Evolutionary conservation across 1,139 yeast species (phyloP).

Genomic region (Saccharomyces hybrid): DNA sequence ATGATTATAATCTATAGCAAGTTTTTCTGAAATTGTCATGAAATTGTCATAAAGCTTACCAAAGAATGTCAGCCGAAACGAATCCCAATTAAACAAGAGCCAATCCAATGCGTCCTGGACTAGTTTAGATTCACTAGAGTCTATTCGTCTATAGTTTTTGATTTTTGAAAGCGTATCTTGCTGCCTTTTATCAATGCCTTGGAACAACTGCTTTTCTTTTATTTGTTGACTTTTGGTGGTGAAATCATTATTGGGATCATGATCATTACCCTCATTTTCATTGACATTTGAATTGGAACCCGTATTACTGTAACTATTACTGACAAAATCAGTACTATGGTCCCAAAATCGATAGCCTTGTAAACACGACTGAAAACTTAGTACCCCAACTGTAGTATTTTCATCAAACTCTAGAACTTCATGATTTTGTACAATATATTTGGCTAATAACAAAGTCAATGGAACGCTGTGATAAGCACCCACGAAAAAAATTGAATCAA

Average conservation of each 20-base stretch:
- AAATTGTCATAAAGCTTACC: conserved; percentile 31
- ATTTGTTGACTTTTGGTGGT: conserved; percentile 19
- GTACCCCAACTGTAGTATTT: conserved; percentile 21
- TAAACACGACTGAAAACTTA: conserved; percentile 28
- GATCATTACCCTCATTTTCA: conserved; percentile 10
- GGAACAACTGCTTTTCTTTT: conserved; percentile 27
- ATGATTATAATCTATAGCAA: conserved; percentile 29
- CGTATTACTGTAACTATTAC: not conserved
- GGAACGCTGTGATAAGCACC: conserved; percentile 32
- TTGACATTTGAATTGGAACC: conserved; percentile 1
- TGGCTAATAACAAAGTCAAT: conserved; percentile 18
- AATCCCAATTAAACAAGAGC: conserved; percentile 23
- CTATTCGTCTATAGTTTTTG: conserved; percentile 19
- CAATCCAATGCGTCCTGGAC: conserved; percentile 25
- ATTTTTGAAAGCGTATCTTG: conserved; percentile 21
- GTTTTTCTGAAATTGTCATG: conserved; percentile 29
- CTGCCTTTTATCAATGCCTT: conserved; percentile 24
- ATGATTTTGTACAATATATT: conserved; percentile 17
- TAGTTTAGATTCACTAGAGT: conserved; percentile 22
- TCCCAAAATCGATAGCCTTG: conserved; percentile 33
- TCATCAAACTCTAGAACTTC: conserved; percentile 12
- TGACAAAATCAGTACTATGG: conserved; percentile 22
- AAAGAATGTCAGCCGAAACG: conserved; percentile 24
- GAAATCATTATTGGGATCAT: conserved; percentile 17
- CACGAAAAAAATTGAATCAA: conserved; percentile 22